Percentiles rank a stretch among this genome's conserved stretches.
phyloP scores from a whole-genome alignment of 768 basidiomycete species.

The Suillus luteus region DNA sequence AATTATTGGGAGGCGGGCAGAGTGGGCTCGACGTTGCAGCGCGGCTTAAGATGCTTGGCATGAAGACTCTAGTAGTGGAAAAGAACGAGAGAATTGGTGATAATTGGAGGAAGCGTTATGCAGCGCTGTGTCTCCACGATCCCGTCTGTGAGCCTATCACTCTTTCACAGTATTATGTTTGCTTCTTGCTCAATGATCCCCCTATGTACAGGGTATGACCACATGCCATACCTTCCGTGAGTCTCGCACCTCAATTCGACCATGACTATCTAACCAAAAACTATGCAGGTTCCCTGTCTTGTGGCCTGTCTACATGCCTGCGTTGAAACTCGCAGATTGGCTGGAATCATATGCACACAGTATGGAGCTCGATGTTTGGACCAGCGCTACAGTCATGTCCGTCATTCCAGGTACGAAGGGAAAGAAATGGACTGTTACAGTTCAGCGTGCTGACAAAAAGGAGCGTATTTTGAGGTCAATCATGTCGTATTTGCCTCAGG shows the following conservation, averaged over 20 bases:
- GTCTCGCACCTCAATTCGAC: constrained; percentile 18
- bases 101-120: constrained; percentile 48
- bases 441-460: constrained; percentile 37
- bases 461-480: constrained; percentile 43
- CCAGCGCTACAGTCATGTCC: constrained; percentile 39
- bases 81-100: constrained; percentile 31
- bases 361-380: constrained; percentile 68
- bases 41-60: constrained; percentile 42
- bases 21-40: constrained; percentile 59
- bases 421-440: constrained; percentile 45
- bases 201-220: constrained; percentile 41
- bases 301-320: constrained; percentile 62
- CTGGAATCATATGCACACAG: constrained; percentile 62
- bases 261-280: neutral
- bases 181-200: neutral
- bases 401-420: constrained; percentile 35
- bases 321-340: constrained; percentile 63
- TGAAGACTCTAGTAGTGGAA: constrained; percentile 26
- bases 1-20: constrained; percentile 45
- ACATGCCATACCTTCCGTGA: constrained; percentile 58
- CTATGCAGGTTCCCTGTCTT: constrained; percentile 51
- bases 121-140: constrained; percentile 40
- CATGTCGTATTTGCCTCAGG: constrained; percentile 54
- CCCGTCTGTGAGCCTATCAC: constrained; percentile 30
- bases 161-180: neutral